These are phyloP conservation scores for Colletotrichum sansevieriae DNA, from an alignment of 2,329 filamentous ascomycete genomes.

Conservation along the genomic window DNA sequence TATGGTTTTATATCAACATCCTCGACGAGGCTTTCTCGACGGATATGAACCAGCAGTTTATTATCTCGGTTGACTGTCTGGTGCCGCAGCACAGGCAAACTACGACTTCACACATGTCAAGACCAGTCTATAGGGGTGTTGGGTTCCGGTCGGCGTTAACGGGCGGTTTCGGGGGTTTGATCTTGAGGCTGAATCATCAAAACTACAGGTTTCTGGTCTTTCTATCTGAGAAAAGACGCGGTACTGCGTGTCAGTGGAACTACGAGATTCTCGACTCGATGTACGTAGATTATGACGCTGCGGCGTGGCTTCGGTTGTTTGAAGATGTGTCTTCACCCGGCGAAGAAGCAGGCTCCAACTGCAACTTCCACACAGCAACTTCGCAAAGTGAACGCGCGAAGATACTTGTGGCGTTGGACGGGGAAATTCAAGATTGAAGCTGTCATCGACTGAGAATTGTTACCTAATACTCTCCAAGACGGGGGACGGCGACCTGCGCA, in stretches of 20 bases:
- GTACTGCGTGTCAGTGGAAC: background rate
- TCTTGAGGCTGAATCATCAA: slow-evolving; percentile 19
- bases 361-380: background rate
- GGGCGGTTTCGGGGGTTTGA: slow-evolving; percentile 11
- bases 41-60: slow-evolving; percentile 4
- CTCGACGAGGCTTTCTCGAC: slow-evolving; percentile 28
- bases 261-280: slow-evolving; percentile 17
- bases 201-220: slow-evolving; percentile 9
- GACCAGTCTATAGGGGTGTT: slow-evolving; percentile 29
- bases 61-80: slow-evolving; percentile 30
- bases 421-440: slow-evolving; percentile 2
- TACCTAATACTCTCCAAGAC: slow-evolving; percentile 11
- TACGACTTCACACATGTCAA: slow-evolving; percentile 24
- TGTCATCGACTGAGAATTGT: slow-evolving; percentile 40
- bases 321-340: background rate
- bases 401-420: slow-evolving; percentile 16
- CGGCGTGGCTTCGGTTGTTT: slow-evolving; percentile 22
- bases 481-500: background rate
- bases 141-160: slow-evolving; percentile 24
- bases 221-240: slow-evolving; percentile 5
- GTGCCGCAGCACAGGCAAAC: slow-evolving; percentile 36
- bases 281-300: background rate
- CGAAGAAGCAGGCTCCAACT: background rate
- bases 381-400: background rate
- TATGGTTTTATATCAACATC: slow-evolving; percentile 22